Base-by-base conservation (phyloP, 2,329 filamentous ascomycete genomes). In the Didymellaceae sp. region DNA sequence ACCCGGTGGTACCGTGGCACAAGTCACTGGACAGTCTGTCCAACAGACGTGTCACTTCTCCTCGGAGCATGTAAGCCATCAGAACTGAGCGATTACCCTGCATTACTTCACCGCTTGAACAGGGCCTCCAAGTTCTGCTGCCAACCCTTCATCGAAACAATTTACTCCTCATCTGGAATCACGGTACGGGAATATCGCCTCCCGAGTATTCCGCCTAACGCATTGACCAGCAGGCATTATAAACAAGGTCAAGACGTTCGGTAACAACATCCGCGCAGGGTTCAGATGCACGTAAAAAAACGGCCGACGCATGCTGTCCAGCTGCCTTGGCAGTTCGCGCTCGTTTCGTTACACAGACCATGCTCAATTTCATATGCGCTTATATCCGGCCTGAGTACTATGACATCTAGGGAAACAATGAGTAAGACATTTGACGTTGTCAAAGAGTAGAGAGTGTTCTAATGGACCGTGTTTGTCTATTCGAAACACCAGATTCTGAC, bases 1-100 rank as follows among this genome's bases (percentile, higher is more conserved):
- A 56, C 16, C 40, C 46, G 40, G 49, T 54, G 43, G 45, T 26
- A 54, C 52, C 38, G 42, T 24, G 35, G 41, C 40, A 28, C 40
- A 28, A 45, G 40, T 50, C 39, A 44, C 28, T 50, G 11, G 17
- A 11, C 42, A 7, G 6, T 44, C 13, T 34, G 17, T 16, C 20
- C 11, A n/a, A 24, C 18, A 34, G 2, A 34, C 30, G 46, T 16
- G 10, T 22, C 9, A 30, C 6, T 4, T 5, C 25, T 25, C 9
- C 25, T n/a, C 13, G 16, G 14, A 33, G 31, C 6, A 5, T 2
- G 6, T 9, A 14, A 17, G 22, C n/a, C n/a, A 7, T 7, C 14
- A 21, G 5, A 9, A 7, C 16, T 6, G 32, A 21, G 31, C 31
- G 6, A 17, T 9, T 9, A n/a, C 10, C 4, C 6, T 11, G 20